A percentile compares a stretch with the other conserved stretches of the same genome.
Conservation (phyloP, 805 yeast genomes). For the Scheffersomyces coipomensis region DNA sequence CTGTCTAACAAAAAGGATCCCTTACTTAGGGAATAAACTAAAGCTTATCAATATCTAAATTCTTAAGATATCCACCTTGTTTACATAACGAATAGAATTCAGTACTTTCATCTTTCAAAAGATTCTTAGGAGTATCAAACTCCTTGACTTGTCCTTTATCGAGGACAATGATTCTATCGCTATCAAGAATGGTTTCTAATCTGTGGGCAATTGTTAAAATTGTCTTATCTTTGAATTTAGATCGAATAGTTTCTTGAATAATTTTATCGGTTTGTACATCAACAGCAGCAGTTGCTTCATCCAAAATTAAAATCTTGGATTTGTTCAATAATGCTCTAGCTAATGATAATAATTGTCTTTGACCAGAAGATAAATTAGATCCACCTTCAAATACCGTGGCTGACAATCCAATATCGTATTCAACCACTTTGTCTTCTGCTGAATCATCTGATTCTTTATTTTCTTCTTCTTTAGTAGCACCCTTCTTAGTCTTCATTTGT, state of each 20-base stretch:
- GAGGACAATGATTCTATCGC: slow-evolving; percentile 37
- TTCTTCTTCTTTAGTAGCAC: slow-evolving; percentile 1
- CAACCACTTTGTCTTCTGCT: slow-evolving; percentile 15
- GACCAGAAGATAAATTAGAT: slow-evolving; percentile 36
- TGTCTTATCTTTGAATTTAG: slow-evolving; percentile 35
- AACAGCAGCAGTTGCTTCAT: slow-evolving; percentile 71
- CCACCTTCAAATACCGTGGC: slow-evolving; percentile 35
- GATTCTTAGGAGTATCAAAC: slow-evolving; percentile 29
- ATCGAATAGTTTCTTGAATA: slow-evolving; percentile 34
- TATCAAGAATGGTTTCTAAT: slow-evolving; percentile 38
- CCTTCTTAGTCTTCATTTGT: slow-evolving; percentile 36
- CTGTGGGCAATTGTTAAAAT: slow-evolving; percentile 42
- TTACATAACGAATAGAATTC: slow-evolving; percentile 37
- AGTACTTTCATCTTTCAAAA: slow-evolving; percentile 23
- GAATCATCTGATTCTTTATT: slow-evolving; percentile 15
- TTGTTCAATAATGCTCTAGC: slow-evolving; percentile 44
- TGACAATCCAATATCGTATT: slow-evolving; percentile 16
- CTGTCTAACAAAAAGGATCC: too few species aligned
- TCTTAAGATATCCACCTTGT: slow-evolving; percentile 30
- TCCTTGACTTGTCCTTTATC: slow-evolving; percentile 37
- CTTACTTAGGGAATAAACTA: too few species aligned
- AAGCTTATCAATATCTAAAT: not conserved
- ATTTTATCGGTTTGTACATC: slow-evolving; percentile 35
- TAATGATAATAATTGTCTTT: slow-evolving; percentile 35
- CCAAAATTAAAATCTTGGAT: slow-evolving; percentile 74